Conservation (phyloP, 441 rosid species). For the Pelargonium cotyledonis region DNA sequence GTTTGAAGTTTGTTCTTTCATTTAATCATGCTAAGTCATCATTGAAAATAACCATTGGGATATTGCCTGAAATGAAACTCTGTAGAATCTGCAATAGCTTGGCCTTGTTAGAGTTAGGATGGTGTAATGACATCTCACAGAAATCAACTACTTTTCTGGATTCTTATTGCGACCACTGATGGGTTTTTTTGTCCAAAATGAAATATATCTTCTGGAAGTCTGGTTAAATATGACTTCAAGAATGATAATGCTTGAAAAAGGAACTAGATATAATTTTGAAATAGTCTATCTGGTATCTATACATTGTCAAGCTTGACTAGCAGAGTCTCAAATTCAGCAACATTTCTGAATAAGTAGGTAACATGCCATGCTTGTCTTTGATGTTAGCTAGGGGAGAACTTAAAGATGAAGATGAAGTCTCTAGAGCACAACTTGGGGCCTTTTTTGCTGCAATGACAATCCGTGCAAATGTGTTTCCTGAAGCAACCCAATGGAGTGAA, state of each 20-base stretch:
- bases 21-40: neutral
- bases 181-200: neutral
- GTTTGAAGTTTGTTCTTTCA: neutral
- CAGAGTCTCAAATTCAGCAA: neutral
- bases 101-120: neutral
- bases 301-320: neutral
- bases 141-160: neutral
- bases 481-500: constrained; percentile 94
- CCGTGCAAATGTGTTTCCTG: constrained; percentile 84
- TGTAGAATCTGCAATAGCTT: neutral
- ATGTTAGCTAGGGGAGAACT: constrained; percentile 66
- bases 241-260: neutral
- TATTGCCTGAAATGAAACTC: neutral
- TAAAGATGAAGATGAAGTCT: constrained; percentile 64
- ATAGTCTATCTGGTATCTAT: neutral
- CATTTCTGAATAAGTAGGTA: neutral
- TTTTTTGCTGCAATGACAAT: constrained; percentile 93
- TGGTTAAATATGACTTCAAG: neutral
- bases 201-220: neutral
- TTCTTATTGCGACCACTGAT: neutral
- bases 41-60: neutral
- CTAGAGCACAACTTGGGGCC: constrained; percentile 89
- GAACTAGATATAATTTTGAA: neutral
- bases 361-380: constrained; percentile 7
- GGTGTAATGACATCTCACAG: neutral